Percentiles rank a stretch among this genome's conserved stretches.
phyloP scores from a whole-genome alignment of 148 eudicot genomes.

The Cornus florida region DNA sequence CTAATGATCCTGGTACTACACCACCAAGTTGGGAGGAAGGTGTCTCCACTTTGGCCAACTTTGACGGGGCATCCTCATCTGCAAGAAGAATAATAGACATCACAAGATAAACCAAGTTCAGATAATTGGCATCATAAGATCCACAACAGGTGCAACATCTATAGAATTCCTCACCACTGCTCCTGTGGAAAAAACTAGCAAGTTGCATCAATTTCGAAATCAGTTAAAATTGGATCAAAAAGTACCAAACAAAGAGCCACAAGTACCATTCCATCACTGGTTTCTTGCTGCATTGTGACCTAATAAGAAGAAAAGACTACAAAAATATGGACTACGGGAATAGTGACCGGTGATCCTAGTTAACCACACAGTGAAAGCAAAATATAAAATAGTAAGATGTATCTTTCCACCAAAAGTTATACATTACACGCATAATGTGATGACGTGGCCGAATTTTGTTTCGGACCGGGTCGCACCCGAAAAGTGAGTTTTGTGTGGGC shows the following conservation, averaged over 20 bases:
- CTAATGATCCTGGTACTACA: conserved; percentile 57
- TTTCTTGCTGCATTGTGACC: not conserved
- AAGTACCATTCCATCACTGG: not conserved
- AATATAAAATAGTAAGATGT: not conserved
- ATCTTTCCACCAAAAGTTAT: not conserved
- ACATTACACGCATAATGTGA: not conserved
- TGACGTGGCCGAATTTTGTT: too few species aligned
- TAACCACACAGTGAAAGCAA: not conserved
- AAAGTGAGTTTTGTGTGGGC: too few species aligned
- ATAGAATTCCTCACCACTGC: not conserved
- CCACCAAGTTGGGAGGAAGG: conserved; percentile 56
- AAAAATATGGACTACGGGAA: not conserved
- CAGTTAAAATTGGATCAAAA: not conserved
- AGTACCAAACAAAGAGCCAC: not conserved
- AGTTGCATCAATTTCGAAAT: not conserved
- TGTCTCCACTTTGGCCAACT: conserved; percentile 63
- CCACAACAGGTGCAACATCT: not conserved
- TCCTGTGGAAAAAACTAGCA: not conserved
- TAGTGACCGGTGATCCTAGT: not conserved
- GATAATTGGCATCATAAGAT: not conserved
- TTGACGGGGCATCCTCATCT: conserved; percentile 85
- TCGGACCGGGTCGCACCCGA: too few species aligned
- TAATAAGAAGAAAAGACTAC: not conserved
- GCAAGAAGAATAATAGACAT: conserved; percentile 24
- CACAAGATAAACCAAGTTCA: not conserved